Base-by-base conservation (phyloP, 2,329 filamentous ascomycete genomes). In the Capronia epimyces region DNA sequence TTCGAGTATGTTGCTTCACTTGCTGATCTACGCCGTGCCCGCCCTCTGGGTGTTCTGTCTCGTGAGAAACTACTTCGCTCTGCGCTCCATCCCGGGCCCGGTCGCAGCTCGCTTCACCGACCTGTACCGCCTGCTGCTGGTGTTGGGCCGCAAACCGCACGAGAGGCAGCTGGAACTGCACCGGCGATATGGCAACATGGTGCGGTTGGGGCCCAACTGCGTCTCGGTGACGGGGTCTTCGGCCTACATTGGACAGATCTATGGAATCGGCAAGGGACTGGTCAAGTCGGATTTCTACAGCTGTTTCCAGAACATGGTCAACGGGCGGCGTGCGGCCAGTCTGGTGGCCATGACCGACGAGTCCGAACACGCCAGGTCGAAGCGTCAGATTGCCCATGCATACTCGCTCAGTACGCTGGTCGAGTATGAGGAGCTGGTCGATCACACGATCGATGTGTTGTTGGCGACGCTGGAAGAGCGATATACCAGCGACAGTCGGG, bases 351-450 rank as follows among this genome's bases (percentile, higher is more conserved):
- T 66, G 1, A 65, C 65, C 4, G 68, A 73, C 41, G 71, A 74
- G 46, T 58, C 49, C 1, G 66, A 67, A 20, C 73, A 76, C 55
- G 66, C 68, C 1, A 63, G 59, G 8, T 68, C 71, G 5, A 71
- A 70, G 41, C 64, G 67, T 12, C 62, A 66, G 1, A 64, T 73
- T 10, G 67, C 71, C 0, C 62, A 63, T 27, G 64, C 67, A 0
- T 75, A 75, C 53, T 66, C 69, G 1, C 65, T 75, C 61, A 69
- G 62, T 16, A 71, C 65, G 0, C 51, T 75, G 10, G 64, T 72
- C 4, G 66, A 68, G 9, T 71, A 68, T 37, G 67, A 70, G 46
- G 63, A 63, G 1, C 65, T 67, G 24, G 67, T 70, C 4, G 67
- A 71, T 45, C 62, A 55, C 1, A 69, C 65, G 0, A 66, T 66